Evolutionary conservation across 2,329 filamentous ascomycete genomes (phyloP), one percentile per base, ranked within the genome.

Genomic region (Cladophialophora immunda): DNA sequence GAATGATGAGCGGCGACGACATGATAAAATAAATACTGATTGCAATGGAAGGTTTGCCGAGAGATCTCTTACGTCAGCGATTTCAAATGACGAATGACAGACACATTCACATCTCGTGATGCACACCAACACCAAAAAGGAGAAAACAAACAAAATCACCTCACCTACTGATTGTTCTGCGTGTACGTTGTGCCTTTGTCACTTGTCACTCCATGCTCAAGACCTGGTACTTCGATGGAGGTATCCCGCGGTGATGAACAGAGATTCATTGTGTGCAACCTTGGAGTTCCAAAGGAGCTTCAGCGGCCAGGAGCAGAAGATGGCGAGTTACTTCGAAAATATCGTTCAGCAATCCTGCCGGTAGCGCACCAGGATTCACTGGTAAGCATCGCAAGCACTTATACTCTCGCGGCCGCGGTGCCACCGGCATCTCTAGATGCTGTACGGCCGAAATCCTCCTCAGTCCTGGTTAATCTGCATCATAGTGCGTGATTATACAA

Each of bases 41-140:
- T 47, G 1, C 0, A 38, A 22, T 22, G 41, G 41, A 47, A 47
- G 19, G 45, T 50, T 25, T 27, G 19, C 45, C 45, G 17, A 50
- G 45, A 15, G 9, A 27, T 22, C 3, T 1, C 11, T 50, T 4
- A 25, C 15, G 45, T 50, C 45, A 50, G 19, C 45, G 3, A 15
- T 13, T 50, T 50, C 45, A 50, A 50, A 50, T 50, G 45, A 50
- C 45, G 7, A 25, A 25, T 50, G 45, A 25, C 45, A 50, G 45
- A 25, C 8, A 13, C 45, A 25, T 25, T 11, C 25, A 8, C 19
- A 2, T 15, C 11, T 50, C 19, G 25, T 19, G 22, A 25, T 11
- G 17, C 36, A 17, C 7, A 25, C 45, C 4, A 11, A 1, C 19
- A 25, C 45, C 19, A 25, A 41, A 34, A n/a, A n/a, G n/a, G 36